These are phyloP conservation scores for Cladosporium sp. DNA, from an alignment of 2,329 filamentous ascomycete genomes.

Conservation along the genomic window DNA sequence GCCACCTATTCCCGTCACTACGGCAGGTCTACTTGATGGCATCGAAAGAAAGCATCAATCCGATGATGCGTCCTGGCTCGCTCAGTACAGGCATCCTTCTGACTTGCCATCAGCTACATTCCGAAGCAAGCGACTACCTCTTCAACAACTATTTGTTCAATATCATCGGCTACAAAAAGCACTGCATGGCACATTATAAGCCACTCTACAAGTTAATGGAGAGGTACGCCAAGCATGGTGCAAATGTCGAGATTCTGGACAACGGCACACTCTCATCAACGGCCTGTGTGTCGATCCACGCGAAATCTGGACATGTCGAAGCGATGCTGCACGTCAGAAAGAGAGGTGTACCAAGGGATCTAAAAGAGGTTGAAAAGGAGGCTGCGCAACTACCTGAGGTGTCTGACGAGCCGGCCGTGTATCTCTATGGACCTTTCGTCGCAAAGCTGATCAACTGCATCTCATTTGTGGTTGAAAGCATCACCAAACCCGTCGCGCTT, in stretches of 20 bases:
- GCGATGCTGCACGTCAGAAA: slow-evolving; percentile 19
- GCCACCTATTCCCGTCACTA: slow-evolving; percentile 31
- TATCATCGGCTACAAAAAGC: slow-evolving; percentile 33
- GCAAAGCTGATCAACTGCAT: not conserved
- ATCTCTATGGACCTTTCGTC: not conserved
- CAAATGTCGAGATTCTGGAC: slow-evolving; percentile 33
- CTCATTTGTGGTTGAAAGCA: not conserved
- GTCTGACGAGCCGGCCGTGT: not conserved
- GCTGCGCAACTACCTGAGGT: slow-evolving; percentile 13
- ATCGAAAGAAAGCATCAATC: slow-evolving; percentile 14
- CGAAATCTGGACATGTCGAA: slow-evolving; percentile 25
- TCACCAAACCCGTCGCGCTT: not conserved
- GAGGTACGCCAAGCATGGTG: slow-evolving; percentile 26
- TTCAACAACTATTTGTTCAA: slow-evolving; percentile 37
- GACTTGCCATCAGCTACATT: slow-evolving; percentile 25
- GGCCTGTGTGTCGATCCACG: slow-evolving; percentile 33
- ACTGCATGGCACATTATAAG: slow-evolving; percentile 30
- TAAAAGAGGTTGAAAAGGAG: slow-evolving; percentile 25
- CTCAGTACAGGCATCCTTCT: slow-evolving; percentile 23
- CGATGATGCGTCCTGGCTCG: slow-evolving; percentile 15
- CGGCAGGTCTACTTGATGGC: slow-evolving; percentile 34
- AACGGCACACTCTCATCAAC: slow-evolving; percentile 35
- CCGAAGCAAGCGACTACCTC: slow-evolving; percentile 30
- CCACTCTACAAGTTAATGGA: slow-evolving; percentile 24
- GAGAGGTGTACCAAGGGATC: slow-evolving; percentile 25